Conservation (phyloP, 768 basidiomycete genomes). For the Serendipita sp. region DNA sequence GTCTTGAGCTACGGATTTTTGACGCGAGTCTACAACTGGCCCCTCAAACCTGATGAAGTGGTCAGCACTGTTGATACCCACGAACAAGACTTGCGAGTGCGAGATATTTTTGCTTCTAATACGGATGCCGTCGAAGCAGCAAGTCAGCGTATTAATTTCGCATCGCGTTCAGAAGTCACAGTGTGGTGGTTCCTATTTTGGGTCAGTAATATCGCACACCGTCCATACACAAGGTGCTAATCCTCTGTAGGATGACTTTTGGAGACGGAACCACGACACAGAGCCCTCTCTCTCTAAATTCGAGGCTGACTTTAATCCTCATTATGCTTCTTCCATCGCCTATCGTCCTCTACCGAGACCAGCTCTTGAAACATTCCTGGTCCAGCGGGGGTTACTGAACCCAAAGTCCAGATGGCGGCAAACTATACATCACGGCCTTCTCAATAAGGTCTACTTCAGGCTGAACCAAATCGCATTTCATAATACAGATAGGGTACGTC, state of each 20-base stretch:
- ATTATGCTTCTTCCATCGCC: constrained; percentile 55
- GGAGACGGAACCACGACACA: constrained; percentile 50
- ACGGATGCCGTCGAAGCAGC: constrained; percentile 31
- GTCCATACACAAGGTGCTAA: not conserved
- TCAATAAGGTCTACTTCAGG: constrained; percentile 57
- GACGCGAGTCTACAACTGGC: constrained; percentile 40
- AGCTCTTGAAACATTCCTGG: constrained; percentile 46
- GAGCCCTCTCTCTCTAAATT: constrained; percentile 33
- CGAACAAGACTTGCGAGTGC: constrained; percentile 42
- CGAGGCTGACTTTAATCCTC: constrained; percentile 49
- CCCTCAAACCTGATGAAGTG: constrained; percentile 29
- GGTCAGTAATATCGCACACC: constrained; percentile 26
- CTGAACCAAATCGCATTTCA: constrained; percentile 53
- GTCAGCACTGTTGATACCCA: constrained; percentile 28
- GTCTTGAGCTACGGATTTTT: constrained; percentile 51
- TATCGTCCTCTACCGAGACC: constrained; percentile 51
- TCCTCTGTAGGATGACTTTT: constrained; percentile 47
- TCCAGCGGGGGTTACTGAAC: constrained; percentile 41
- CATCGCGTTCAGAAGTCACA: constrained; percentile 31
- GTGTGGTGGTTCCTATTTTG: constrained; percentile 74
- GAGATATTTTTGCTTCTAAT: constrained; percentile 30
- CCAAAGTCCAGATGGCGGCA: constrained; percentile 27
- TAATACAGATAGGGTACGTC: constrained; percentile 31
- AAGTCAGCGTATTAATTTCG: constrained; percentile 36
- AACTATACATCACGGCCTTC: constrained; percentile 44